A percentile compares a stretch with the other conserved stretches of the same genome.
Conservation (phyloP, 768 basidiomycete genomes). For the Nidularia sp. region DNA sequence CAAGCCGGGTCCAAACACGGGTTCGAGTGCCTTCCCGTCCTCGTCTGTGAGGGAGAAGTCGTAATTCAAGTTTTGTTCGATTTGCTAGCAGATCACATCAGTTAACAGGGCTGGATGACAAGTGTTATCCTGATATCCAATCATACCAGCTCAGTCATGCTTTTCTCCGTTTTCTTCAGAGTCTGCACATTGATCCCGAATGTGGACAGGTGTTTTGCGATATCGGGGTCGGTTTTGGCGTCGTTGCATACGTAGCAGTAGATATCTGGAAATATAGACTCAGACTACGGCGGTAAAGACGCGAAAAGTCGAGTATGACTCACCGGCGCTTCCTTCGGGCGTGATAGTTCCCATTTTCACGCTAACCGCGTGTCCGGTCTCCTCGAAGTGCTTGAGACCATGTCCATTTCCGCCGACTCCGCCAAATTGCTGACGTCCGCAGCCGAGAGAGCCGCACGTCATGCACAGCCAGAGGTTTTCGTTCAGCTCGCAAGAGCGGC, state of each 20-base stretch:
- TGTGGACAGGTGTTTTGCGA: conserved; percentile 66
- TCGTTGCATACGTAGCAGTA: conserved; percentile 94
- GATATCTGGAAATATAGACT: conserved; percentile 52
- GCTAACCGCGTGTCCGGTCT: conserved; percentile 71
- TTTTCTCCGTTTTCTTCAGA: conserved; percentile 91
- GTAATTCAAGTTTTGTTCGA: conserved; percentile 93
- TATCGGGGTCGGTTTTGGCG: conserved; percentile 69
- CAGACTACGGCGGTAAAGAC: background rate
- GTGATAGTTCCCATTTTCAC: conserved; percentile 97
- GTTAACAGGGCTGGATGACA: background rate
- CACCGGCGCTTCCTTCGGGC: conserved; percentile 88
- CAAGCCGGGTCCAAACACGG: conserved; percentile 82
- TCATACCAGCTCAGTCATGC: conserved; percentile 88
- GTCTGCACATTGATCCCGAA: conserved; percentile 87
- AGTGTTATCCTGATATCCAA: background rate
- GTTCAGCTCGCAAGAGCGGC: conserved; percentile 78
- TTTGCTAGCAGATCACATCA: conserved; percentile 52
- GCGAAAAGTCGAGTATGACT: conserved; percentile 12
- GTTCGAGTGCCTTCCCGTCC: conserved; percentile 82
- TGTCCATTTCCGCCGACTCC: conserved; percentile 87
- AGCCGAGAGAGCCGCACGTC: conserved; percentile 85
- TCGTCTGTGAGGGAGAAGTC: conserved; percentile 90
- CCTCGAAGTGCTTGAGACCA: conserved; percentile 72
- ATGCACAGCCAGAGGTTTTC: conserved; percentile 96
- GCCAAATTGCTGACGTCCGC: conserved; percentile 83